Conservation (phyloP, 2,329 filamentous ascomycete genomes). For the Colletotrichum eleusines region DNA sequence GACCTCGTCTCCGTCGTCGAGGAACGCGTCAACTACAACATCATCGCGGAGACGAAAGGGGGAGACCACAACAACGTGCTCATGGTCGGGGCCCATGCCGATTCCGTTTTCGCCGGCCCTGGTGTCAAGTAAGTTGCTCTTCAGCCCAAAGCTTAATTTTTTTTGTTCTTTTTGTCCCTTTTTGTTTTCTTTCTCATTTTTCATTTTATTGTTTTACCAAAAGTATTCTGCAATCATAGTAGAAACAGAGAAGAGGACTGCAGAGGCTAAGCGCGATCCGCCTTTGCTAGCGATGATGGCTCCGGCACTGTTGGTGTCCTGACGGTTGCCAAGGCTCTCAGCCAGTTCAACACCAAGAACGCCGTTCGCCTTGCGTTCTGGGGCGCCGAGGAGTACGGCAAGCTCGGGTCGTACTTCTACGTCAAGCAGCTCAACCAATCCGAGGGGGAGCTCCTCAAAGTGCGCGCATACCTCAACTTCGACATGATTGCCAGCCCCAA, state of each 20-base stretch:
- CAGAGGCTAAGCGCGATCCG: constrained; percentile 3
- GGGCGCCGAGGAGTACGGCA: constrained; percentile 65
- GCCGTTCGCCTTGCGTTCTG: constrained; percentile 64
- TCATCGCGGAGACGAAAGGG: constrained; percentile 62
- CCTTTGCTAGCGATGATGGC: constrained; percentile 66
- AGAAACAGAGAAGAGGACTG: too few relatives aligned
- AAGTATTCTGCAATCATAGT: too few relatives aligned
- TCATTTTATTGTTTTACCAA: too few relatives aligned
- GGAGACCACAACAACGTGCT: constrained; percentile 63
- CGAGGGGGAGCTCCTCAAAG: constrained; percentile 61
- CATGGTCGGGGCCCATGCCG: constrained; percentile 61
- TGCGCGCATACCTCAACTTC: constrained; percentile 68
- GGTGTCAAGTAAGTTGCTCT: constrained; percentile 65
- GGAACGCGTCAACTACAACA: constrained; percentile 61
- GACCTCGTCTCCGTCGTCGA: constrained; percentile 63
- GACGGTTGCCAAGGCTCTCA: constrained; percentile 58
- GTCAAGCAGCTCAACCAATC: constrained; percentile 55
- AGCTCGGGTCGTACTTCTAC: constrained; percentile 63
- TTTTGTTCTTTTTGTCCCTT: too few relatives aligned
- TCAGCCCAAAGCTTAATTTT: too few relatives aligned
- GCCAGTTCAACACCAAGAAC: constrained; percentile 60
- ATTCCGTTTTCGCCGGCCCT: constrained; percentile 62
- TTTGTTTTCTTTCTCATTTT: too few relatives aligned
- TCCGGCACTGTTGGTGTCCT: constrained; percentile 64
- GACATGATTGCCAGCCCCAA: constrained; percentile 67